Base-by-base conservation (phyloP, 495 filamentous ascomycete species). In the Aspergillus bertholletiae region DNA sequence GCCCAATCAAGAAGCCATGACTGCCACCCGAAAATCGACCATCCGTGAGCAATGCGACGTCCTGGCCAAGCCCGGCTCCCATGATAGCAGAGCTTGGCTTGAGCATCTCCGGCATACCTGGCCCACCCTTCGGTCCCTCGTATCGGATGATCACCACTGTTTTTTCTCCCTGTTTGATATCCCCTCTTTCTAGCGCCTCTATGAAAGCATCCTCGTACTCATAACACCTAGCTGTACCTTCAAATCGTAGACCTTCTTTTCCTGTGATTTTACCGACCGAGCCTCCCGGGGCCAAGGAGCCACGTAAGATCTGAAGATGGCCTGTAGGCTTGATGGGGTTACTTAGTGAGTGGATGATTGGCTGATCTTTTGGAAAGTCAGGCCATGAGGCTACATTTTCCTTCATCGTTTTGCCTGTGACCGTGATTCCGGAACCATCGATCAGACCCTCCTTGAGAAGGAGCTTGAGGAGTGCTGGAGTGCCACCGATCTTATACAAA, bases 211-310 rank as follows among this genome's bases (percentile, higher is more conserved):
- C 88, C 71, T 95, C 90, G 56, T 80, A 79, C 69, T 98, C 87
- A 73, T 89, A 98, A 61, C 89, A 88, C 56, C 85, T 87, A 32
- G 94, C 94, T 60, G 84, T 92, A 51, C 94, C 94, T n/a, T 79
- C 87, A 75, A 98, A 98, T 8, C 76, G 70, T 15, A 87, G 80
- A 20, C 94, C 94, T 69, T 98, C 94, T 74, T 98, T 98, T 54
- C 94, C 94, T 7, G 94, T 98, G 72, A 98, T 98, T 79, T 98
- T 98, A 56, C 93, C 94, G 15, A 98, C 94, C 57, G 83, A 88
- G 49, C 94, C 94, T 53, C 88, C 94, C 1, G 94, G 94, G 2
- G 94, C 90, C 24, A 98, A 81, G 7, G 86, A 87, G 28, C 94
- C 94, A 47, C 91, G 88, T 18, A 98, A 83, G 68, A 98, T 98